phyloP scores from a whole-genome alignment of 768 basidiomycete species.

The Dendrothele bispora region DNA sequence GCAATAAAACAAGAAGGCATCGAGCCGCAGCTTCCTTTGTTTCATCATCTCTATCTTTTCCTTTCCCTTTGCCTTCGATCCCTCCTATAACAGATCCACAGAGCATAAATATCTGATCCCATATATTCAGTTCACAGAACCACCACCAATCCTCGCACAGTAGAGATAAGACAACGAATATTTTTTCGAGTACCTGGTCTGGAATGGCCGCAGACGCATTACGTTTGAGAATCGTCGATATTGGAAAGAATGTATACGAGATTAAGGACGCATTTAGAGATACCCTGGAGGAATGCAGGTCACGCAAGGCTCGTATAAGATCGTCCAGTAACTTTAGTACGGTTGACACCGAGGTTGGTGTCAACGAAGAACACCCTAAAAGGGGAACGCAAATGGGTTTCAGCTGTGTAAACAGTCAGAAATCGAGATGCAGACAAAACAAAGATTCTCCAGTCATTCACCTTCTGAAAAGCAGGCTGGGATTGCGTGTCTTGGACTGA shows the following conservation, averaged over 20 bases:
- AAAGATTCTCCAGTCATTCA: constrained; percentile 15
- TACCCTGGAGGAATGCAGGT: constrained; percentile 34
- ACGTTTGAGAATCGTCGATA: constrained; percentile 81
- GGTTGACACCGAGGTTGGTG: constrained; percentile 48
- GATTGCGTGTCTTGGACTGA: constrained; percentile 18
- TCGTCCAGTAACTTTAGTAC: constrained; percentile 54
- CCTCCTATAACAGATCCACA: constrained; percentile 65
- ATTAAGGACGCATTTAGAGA: constrained; percentile 59
- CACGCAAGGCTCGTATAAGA: constrained; percentile 48
- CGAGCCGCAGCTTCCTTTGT: constrained; percentile 72
- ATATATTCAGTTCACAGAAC: constrained; percentile 66
- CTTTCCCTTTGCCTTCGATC: constrained; percentile 67
- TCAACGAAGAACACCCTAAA: constrained; percentile 66
- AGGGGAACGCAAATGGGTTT: constrained; percentile 83
- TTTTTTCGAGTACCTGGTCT: constrained; percentile 75
- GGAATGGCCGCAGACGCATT: constrained; percentile 70
- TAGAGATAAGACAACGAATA: constrained; percentile 56
- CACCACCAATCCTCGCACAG: constrained; percentile 85
- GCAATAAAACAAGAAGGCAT: constrained; percentile 67
- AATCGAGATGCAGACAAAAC: not conserved
- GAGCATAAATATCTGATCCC: constrained; percentile 87
- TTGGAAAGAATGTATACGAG: constrained; percentile 84
- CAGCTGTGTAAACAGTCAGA: constrained; percentile 33
- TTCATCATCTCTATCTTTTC: constrained; percentile 74
- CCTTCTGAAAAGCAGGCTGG: constrained; percentile 38